phyloP scores from a whole-genome alignment of 768 basidiomycete genomes.

The Tephrocybe sp. region DNA sequence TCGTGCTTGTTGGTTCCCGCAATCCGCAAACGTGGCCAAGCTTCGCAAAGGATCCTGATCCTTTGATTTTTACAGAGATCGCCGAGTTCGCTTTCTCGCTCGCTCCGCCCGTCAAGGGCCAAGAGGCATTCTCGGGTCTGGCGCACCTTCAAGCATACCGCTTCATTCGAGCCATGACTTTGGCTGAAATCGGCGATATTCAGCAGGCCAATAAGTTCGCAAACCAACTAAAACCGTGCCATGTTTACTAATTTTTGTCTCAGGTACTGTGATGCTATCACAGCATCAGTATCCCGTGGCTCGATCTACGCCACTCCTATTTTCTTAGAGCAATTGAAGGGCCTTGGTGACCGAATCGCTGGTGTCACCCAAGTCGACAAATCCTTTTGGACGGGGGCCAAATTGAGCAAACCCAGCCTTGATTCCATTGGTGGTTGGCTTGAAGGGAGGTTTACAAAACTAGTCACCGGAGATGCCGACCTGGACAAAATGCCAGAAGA shows the following conservation, averaged over 20 bases:
- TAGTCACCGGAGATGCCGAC: conserved; percentile 92
- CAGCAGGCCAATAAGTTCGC: conserved; percentile 72
- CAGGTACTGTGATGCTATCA: conserved; percentile 94
- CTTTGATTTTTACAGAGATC: conserved; percentile 86
- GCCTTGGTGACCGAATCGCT: conserved; percentile 75
- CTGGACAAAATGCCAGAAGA: conserved; percentile 39
- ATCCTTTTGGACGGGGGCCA: conserved; percentile 85
- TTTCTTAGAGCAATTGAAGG: conserved; percentile 74
- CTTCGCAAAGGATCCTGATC: conserved; percentile 68
- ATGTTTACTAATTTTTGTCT: neutral
- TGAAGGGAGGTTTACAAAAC: conserved; percentile 88
- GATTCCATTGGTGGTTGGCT: conserved; percentile 92
- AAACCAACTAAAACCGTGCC: conserved; percentile 1
- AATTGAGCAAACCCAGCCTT: conserved; percentile 86
- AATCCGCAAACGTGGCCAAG: conserved; percentile 50
- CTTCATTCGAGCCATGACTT: conserved; percentile 68
- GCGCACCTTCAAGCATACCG: conserved; percentile 89
- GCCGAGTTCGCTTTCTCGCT: conserved; percentile 88
- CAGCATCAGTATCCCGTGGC: conserved; percentile 56
- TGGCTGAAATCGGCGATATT: conserved; percentile 83
- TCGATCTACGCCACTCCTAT: conserved; percentile 68
- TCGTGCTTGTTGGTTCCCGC: conserved; percentile 72
- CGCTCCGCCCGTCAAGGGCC: conserved; percentile 72
- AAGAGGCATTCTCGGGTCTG: conserved; percentile 81
- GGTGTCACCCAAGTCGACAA: conserved; percentile 76